Evolutionary conservation across 2,329 filamentous ascomycete genomes (phyloP).

Genomic region (Piedraia hortae): DNA sequence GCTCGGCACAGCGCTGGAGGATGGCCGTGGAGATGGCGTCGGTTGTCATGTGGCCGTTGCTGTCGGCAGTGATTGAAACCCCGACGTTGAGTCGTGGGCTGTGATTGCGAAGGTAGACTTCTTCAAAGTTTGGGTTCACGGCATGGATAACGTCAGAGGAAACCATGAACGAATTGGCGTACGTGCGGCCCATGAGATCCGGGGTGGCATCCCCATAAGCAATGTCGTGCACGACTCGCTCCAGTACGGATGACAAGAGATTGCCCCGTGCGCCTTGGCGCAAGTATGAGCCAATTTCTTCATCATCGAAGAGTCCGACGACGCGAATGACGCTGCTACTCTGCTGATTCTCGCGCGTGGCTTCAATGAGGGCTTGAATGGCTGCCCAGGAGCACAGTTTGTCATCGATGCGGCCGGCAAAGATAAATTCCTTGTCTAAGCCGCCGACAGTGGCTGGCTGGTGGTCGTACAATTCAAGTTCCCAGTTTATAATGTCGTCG

Average conservation of each 20-base stretch:
- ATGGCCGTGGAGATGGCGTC: conserved; percentile 65
- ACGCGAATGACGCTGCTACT: conserved; percentile 48
- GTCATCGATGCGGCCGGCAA: conserved; percentile 83
- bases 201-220: conserved; percentile 18
- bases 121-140: conserved; percentile 78
- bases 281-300: conserved; percentile 78
- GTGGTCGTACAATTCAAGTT: conserved; percentile 77
- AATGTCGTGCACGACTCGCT: conserved; percentile 51
- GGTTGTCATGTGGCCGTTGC: conserved; percentile 89
- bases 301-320: conserved; percentile 85
- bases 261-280: conserved; percentile 77
- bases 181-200: conserved; percentile 47
- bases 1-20: conserved; percentile 49
- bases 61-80: conserved; percentile 50
- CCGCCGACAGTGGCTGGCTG: conserved; percentile 67
- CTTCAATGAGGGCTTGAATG: conserved; percentile 46
- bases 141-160: conserved; percentile 86
- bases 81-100: conserved; percentile 72
- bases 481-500: conserved; percentile 73
- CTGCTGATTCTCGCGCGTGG: conserved; percentile 25
- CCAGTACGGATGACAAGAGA: conserved; percentile 56
- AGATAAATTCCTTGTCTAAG: conserved; percentile 79
- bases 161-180: conserved; percentile 74
- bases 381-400: conserved; percentile 92
- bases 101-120: conserved; percentile 61